Evolutionary conservation across 2,329 filamentous ascomycete species (phyloP).

Genomic region (Talaromyces sp.): DNA sequence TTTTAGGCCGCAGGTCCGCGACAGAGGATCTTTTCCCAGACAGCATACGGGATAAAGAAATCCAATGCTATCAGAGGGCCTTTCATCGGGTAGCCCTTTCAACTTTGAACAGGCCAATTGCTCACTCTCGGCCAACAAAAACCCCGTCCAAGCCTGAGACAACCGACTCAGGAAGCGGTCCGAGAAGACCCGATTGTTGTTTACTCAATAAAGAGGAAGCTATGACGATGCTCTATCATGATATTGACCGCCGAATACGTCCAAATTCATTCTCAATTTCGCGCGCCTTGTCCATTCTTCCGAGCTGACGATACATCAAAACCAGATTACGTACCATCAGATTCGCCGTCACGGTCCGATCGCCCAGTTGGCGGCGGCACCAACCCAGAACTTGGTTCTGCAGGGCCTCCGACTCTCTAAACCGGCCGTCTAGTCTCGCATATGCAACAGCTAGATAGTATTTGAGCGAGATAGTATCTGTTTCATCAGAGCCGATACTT

Average conservation of each 20-base stretch:
- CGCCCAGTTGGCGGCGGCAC: slow-evolving; percentile 15
- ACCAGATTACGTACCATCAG: slow-evolving; percentile 19
- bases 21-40: background rate
- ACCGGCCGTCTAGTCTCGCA: slow-evolving; percentile 16
- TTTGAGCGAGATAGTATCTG: slow-evolving; percentile 18
- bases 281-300: slow-evolving; percentile 18
- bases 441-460: slow-evolving; percentile 20
- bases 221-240: background rate
- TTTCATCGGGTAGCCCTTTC: background rate
- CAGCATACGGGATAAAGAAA: background rate
- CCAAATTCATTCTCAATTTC: slow-evolving; percentile 19
- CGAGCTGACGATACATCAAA: slow-evolving; percentile 19
- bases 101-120: background rate
- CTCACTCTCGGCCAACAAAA: background rate
- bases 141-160: background rate
- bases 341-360: slow-evolving; percentile 12
- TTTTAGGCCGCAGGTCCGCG: background rate
- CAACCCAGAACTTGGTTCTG: slow-evolving; percentile 16
- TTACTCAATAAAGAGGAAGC: background rate
- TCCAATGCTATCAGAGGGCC: background rate
- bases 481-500: slow-evolving; percentile 15
- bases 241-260: slow-evolving; percentile 7
- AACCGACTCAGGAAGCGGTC: background rate
- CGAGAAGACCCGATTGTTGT: no score
- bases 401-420: slow-evolving; percentile 15